Percentiles rank a stretch among this genome's conserved stretches.
Evolutionary conservation across 1,284 basidiomycete species (phyloP).

Genomic region (Porodaedalea pini): DNA sequence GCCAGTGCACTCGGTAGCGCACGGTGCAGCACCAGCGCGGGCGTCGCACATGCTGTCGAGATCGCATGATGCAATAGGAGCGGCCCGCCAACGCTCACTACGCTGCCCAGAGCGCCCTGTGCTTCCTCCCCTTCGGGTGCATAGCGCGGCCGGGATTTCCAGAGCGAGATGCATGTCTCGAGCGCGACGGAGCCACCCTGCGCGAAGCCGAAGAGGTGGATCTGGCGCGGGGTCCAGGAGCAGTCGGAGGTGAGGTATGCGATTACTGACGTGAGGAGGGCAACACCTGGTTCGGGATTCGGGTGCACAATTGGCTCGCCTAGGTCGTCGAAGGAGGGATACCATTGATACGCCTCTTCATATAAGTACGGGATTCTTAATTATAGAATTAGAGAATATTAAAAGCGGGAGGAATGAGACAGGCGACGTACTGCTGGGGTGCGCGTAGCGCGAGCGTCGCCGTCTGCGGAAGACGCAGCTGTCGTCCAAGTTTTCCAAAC

Average conservation of each 20-base stretch:
- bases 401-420: background rate
- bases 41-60: conserved; percentile 50
- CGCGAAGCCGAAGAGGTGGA: conserved; percentile 88
- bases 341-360: conserved; percentile 84
- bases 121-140: background rate
- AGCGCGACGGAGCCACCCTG: conserved; percentile 83
- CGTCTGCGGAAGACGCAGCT: conserved; percentile 82
- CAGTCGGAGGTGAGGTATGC: conserved; percentile 56
- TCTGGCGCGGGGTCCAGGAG: conserved; percentile 59
- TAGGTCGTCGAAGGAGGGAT: conserved; percentile 74
- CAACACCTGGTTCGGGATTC: conserved; percentile 67
- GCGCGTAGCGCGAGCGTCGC: conserved; percentile 79
- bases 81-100: conserved; percentile 67
- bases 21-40: conserved; percentile 61
- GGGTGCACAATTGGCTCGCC: conserved; percentile 70
- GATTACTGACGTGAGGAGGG: conserved; percentile 52
- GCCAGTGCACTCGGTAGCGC: conserved; percentile 42
- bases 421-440: conserved; percentile 59
- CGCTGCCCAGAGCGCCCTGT: conserved; percentile 51
- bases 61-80: conserved; percentile 74
- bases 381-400: background rate
- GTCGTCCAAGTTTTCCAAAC: conserved; percentile 70
- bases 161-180: conserved; percentile 58
- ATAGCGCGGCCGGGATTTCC: conserved; percentile 38
- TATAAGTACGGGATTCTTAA: conserved; percentile 77